phyloP scores from a whole-genome alignment of 2,329 filamentous ascomycete species.

The Pseudocercospora eumusae region DNA sequence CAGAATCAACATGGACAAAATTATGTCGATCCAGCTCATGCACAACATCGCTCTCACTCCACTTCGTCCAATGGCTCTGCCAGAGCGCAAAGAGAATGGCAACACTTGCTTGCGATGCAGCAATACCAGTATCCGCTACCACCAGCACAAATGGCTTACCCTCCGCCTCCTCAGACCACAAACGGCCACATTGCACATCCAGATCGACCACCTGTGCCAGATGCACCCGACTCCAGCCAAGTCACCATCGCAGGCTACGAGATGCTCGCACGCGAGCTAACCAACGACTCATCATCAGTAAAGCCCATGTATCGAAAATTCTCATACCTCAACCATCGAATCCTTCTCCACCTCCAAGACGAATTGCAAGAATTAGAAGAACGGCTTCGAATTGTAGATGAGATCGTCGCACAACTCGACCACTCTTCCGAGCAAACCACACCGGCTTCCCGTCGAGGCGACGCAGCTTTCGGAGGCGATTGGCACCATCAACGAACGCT shows the following conservation, averaged over 20 bases:
- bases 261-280: slow-evolving; percentile 59
- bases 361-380: slow-evolving; percentile 80
- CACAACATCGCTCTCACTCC: slow-evolving; percentile 33
- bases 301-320: slow-evolving; percentile 79
- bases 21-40: slow-evolving; percentile 27
- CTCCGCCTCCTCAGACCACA: slow-evolving; percentile 17
- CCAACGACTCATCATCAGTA: slow-evolving; percentile 31
- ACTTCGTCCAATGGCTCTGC: slow-evolving; percentile 31
- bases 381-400: slow-evolving; percentile 70
- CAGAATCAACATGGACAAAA: slow-evolving; percentile 26
- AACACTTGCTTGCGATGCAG: slow-evolving; percentile 32
- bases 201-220: slow-evolving; percentile 34
- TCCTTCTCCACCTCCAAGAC: slow-evolving; percentile 81
- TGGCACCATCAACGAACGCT: slow-evolving; percentile 63
- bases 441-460: slow-evolving; percentile 63
- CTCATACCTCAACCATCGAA: slow-evolving; percentile 75
- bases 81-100: slow-evolving; percentile 30
- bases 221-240: slow-evolving; percentile 36
- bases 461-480: slow-evolving; percentile 57
- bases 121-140: slow-evolving; percentile 28
- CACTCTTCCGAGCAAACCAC: slow-evolving; percentile 18
- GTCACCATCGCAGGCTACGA: slow-evolving; percentile 58
- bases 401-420: slow-evolving; percentile 52
- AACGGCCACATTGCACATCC: slow-evolving; percentile 23
- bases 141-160: slow-evolving; percentile 18